Percentiles rank a stretch among this genome's conserved stretches.
phyloP scores from a whole-genome alignment of 768 basidiomycete species.

The Kwoniella europaea region DNA sequence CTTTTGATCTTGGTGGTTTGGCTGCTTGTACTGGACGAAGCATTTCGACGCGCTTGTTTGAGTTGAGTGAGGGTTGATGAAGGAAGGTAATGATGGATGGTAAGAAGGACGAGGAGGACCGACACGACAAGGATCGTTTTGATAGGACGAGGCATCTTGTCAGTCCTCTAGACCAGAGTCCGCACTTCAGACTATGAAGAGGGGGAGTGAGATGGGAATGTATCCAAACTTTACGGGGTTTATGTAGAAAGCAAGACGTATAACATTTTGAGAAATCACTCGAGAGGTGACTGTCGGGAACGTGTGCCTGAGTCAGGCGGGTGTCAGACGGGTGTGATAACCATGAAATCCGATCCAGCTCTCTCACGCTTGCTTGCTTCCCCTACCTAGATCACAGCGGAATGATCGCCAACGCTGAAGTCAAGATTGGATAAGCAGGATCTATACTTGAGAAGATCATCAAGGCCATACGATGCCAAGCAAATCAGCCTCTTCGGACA shows the following conservation, averaged over 20 bases:
- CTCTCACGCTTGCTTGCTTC: background rate
- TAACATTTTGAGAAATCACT: background rate
- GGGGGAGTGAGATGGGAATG: too few species aligned
- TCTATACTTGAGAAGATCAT: too few species aligned
- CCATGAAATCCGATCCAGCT: background rate
- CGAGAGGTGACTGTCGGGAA: background rate
- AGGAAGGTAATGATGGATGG: slow-evolving; percentile 14
- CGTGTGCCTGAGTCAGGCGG: background rate
- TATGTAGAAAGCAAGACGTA: background rate
- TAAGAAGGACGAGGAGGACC: slow-evolving; percentile 14
- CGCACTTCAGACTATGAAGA: too few species aligned
- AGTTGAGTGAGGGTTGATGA: slow-evolving; percentile 15
- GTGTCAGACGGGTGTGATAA: background rate
- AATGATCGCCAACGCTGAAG: too few species aligned
- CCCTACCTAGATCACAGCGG: too few species aligned
- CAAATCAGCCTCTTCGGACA: too few species aligned
- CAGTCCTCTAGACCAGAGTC: background rate
- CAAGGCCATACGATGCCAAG: too few species aligned
- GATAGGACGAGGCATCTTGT: slow-evolving; percentile 23
- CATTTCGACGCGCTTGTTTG: background rate
- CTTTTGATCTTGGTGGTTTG: background rate
- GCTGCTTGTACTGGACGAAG: too few species aligned
- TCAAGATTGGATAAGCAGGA: too few species aligned
- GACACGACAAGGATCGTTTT: slow-evolving; percentile 10
- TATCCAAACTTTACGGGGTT: background rate